Base-by-base conservation (phyloP, 768 basidiomycete species). In the Lentinus brumalis region DNA sequence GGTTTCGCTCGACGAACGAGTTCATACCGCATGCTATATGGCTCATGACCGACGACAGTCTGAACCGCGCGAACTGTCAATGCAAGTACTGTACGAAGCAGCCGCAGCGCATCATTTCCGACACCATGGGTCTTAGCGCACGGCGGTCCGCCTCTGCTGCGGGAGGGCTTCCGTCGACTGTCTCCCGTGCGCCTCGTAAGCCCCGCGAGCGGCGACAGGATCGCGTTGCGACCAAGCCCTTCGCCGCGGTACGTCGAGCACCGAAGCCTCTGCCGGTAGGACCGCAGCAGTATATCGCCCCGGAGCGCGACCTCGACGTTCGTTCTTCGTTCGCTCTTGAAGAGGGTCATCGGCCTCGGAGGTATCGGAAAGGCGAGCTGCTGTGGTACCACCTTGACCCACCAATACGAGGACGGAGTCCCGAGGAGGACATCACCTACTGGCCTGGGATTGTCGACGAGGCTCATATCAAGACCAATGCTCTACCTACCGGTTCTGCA, bases 21-120 rank as follows among this genome's bases (percentile, higher is more conserved):
- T 92, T 94, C 70, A 82, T 89, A 50, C 91, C 92, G 4, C 93
- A 95, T 67, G 89, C 89, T 2, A 77, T 86, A 59, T 94, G 92
- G 92, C 81, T 94, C 10, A 78, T 87, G 71, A 76, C 77, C 7
- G 86, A 90, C 60, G 68, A 76, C 0, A 76, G 76, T 2, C 69
- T 80, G 60, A 71, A 81, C 61, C 79, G 78, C 47, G 68, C 71
- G 3, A 80, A 80, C 45, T 94, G 91, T 67, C 74, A 74, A 35
- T 94, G 91, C 76, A 92, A 91, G 70, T 93, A 93, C 66, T 93
- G 91, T 69, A 75, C 82, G 44, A 87, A 86, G 67, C 79, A 83
- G 62, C 76, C 86, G 0, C 91, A 93, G 71, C 82, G 81, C 41
- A 83, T 87, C 66, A 87, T 93, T 59, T 88, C 88, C 2, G 79